phyloP scores from a whole-genome alignment of 1,284 basidiomycete genomes.

The Apiotrichum siamense region DNA sequence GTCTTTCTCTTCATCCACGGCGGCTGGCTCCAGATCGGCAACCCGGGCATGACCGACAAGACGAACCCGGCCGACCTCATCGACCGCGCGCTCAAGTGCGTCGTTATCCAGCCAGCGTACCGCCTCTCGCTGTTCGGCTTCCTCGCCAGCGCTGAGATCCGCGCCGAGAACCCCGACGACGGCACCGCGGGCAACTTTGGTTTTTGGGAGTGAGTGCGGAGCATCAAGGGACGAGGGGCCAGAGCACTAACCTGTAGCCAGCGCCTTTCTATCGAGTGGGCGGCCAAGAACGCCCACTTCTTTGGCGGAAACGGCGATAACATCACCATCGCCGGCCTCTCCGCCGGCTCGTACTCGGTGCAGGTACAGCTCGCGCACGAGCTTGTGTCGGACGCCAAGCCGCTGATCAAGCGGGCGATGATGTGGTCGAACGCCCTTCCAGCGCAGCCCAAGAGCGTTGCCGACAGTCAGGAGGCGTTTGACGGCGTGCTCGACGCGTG shows the following conservation, averaged over 20 bases:
- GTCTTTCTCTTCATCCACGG: constrained; percentile 23
- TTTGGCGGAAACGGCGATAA: constrained; percentile 33
- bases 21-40: constrained; percentile 28
- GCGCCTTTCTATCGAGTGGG: constrained; percentile 30
- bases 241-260: constrained; percentile 10
- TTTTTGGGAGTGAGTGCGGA: constrained; percentile 19
- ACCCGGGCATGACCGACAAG: constrained; percentile 22
- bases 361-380: constrained; percentile 39
- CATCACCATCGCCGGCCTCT: constrained; percentile 37
- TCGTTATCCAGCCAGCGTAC: constrained; percentile 22
- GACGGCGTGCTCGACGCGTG: constrained; percentile 21
- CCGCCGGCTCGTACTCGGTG: constrained; percentile 36
- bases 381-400: constrained; percentile 11
- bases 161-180: constrained; percentile 18
- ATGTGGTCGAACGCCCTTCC: constrained; percentile 27
- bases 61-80: constrained; percentile 13
- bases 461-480: constrained; percentile 23
- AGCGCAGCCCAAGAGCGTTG: constrained; percentile 24
- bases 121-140: constrained; percentile 22
- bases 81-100: constrained; percentile 10
- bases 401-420: constrained; percentile 19
- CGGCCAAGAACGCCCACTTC: constrained; percentile 24
- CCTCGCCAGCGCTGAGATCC: constrained; percentile 18
- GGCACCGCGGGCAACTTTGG: constrained; percentile 27
- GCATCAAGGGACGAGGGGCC: background rate